Base-by-base conservation (phyloP, 441 rosid species). In the Populus hybrid region DNA sequence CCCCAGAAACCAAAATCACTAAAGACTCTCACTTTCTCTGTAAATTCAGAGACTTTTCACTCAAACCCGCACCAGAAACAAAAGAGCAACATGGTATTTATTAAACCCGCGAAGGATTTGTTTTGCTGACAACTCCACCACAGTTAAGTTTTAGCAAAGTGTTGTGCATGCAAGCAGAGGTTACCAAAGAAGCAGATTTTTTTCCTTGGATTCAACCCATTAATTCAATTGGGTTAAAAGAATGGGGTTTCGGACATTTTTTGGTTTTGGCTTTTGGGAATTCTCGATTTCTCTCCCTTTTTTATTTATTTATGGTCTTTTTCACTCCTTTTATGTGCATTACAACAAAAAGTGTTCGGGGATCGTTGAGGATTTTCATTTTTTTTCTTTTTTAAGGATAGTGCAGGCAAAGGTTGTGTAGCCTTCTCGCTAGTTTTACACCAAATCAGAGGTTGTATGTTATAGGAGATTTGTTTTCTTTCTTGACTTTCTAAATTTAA, bases 141-240 rank as follows among this genome's bases (percentile, higher is more conserved):
- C 9, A 63, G 9, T 75, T 53, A 53, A 68, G 67, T 24, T 69
- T n/a, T 38, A 67, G 75, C 81, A 40, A 70, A 63, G 78, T 38
- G 83, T 75, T 66, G 35, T 42, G 71, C 86, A 81, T 77, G 83
- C 79, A 82, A 66, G 69, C 72, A 76, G 68, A 76, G 38, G 42
- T 21, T 65, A 10, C 38, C 46, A 67, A 68, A 24, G 34, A 61
- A 65, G 72, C 70, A 68, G 19, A 30, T 67, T 71, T 35, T 65
- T 21, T 65, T 21, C 19, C 57, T 65, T 0, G 69, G 69, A n/a
- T 23, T 24, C 30, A 16, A 65, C 35, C 28, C 69, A 26, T 65
- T 65, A n/a, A 14, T 46, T 14, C 19, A 46, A 14, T 14, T 46
- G 6, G 16, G 19, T 46, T 46, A 14, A 14, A 14, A 46, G 7